Conservation (phyloP, 495 filamentous ascomycete species). For the Aspergillus steynii region DNA sequence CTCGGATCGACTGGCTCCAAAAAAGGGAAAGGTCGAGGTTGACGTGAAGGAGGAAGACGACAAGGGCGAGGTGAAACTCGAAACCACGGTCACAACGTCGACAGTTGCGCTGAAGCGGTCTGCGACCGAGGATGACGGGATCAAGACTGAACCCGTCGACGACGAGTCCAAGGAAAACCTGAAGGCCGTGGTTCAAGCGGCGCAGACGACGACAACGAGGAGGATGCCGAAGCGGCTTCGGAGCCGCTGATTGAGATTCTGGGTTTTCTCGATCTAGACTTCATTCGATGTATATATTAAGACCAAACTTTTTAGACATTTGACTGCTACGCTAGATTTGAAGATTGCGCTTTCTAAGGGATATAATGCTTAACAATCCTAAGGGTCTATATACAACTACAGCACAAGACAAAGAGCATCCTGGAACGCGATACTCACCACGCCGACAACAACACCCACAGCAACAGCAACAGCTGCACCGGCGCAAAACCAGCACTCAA, state of each 20-base stretch:
- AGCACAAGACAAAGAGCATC: background rate
- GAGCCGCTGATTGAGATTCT: constrained; percentile 11
- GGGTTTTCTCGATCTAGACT: background rate
- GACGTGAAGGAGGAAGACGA: constrained; percentile 40
- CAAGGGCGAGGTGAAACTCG: constrained; percentile 27
- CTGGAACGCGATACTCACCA: background rate
- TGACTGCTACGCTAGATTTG: no score
- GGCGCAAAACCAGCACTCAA: background rate
- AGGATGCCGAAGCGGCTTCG: constrained; percentile 42
- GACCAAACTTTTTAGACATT: background rate
- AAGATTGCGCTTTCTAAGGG: no score
- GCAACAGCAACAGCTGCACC: background rate
- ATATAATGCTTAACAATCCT: no score
- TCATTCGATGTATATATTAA: background rate
- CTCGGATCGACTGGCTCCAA: constrained; percentile 60
- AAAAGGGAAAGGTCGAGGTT: constrained; percentile 47
- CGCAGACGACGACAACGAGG: constrained; percentile 30
- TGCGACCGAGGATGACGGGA: constrained; percentile 20
- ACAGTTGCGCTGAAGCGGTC: constrained; percentile 28
- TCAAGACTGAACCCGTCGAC: constrained; percentile 25
- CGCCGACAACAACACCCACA: background rate
- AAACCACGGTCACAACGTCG: constrained; percentile 24
- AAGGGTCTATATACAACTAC: no score
- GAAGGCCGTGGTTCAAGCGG: constrained; percentile 23
- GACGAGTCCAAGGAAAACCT: constrained; percentile 20